phyloP scores from a whole-genome alignment of 2,329 filamentous ascomycete species.

The Hypomyces perniciosus region DNA sequence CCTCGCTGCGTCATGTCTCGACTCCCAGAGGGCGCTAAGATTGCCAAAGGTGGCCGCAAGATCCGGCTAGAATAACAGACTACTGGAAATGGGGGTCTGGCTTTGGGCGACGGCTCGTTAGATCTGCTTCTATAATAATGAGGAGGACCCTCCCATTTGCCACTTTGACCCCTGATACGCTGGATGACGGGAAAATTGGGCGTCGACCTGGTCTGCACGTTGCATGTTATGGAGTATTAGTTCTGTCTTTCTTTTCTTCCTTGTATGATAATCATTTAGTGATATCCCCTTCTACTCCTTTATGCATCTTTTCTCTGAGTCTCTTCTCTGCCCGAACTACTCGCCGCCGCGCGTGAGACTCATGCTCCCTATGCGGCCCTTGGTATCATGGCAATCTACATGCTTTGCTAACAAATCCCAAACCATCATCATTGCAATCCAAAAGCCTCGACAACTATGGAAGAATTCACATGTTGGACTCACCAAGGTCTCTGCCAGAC shows the following conservation, averaged over 20 bases:
- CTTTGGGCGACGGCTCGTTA: neutral
- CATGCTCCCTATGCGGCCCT: neutral
- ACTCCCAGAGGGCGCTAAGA: slow-evolving; percentile 45
- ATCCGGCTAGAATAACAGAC: slow-evolving; percentile 27
- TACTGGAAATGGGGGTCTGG: neutral
- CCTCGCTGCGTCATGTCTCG: slow-evolving; percentile 88
- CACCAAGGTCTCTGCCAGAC: no score
- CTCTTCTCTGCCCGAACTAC: neutral
- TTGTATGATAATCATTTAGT: slow-evolving; percentile 19
- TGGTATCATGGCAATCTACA: slow-evolving; percentile 11
- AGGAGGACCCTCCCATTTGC: neutral
- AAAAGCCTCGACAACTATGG: no score
- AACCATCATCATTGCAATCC: neutral
- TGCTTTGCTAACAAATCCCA: neutral
- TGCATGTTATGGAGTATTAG: neutral
- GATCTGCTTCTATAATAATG: neutral
- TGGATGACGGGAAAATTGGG: neutral
- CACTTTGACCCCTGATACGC: neutral
- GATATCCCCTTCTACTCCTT: slow-evolving; percentile 23
- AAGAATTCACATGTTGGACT: no score
- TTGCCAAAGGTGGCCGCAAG: slow-evolving; percentile 51
- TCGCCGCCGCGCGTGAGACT: neutral
- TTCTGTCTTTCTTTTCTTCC: slow-evolving; percentile 1
- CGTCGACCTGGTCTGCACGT: no score
- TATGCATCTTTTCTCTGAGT: slow-evolving; percentile 8